Evolutionary conservation across 2,329 filamentous ascomycete species (phyloP).

Genomic region (Phialophora chinensis): DNA sequence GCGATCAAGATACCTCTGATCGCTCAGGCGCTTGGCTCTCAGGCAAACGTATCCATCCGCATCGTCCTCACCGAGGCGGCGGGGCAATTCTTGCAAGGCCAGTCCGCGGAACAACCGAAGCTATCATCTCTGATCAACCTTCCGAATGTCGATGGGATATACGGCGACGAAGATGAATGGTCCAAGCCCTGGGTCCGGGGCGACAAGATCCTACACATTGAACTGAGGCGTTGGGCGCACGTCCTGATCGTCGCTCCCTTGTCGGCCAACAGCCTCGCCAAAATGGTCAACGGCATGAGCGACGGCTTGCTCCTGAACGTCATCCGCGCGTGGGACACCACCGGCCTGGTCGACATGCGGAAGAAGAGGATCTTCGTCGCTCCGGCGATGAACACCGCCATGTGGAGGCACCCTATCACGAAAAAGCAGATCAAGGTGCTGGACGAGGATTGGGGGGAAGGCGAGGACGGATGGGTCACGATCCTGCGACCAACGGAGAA

Average conservation of each 20-base stretch:
- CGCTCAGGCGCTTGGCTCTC: constrained; percentile 54
- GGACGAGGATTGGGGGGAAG: constrained; percentile 73
- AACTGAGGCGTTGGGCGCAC: constrained; percentile 81
- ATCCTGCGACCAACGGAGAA: constrained; percentile 77
- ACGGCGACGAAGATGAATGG: constrained; percentile 89
- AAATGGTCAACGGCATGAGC: constrained; percentile 76
- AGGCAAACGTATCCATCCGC: constrained; percentile 74
- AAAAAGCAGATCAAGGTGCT: constrained; percentile 71
- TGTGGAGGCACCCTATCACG: constrained; percentile 88
- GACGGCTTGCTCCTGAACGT: constrained; percentile 77
- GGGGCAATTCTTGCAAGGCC: constrained; percentile 74
- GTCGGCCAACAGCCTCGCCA: constrained; percentile 84
- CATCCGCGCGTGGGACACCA: constrained; percentile 85
- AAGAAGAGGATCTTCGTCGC: constrained; percentile 76
- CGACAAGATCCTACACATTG: constrained; percentile 86
- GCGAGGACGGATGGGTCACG: constrained; percentile 66
- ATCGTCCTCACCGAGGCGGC: constrained; percentile 79
- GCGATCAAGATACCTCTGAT: constrained; percentile 82
- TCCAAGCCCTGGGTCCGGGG: constrained; percentile 75
- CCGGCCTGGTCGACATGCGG: constrained; percentile 62
- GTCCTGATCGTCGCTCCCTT: constrained; percentile 80
- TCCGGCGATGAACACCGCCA: constrained; percentile 85
- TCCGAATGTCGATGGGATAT: constrained; percentile 78
- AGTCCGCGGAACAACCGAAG: constrained; percentile 76
- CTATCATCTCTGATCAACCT: constrained; percentile 64